Base-by-base conservation (phyloP, 2,329 filamentous ascomycete species). In the Aspergillus uvarum region DNA sequence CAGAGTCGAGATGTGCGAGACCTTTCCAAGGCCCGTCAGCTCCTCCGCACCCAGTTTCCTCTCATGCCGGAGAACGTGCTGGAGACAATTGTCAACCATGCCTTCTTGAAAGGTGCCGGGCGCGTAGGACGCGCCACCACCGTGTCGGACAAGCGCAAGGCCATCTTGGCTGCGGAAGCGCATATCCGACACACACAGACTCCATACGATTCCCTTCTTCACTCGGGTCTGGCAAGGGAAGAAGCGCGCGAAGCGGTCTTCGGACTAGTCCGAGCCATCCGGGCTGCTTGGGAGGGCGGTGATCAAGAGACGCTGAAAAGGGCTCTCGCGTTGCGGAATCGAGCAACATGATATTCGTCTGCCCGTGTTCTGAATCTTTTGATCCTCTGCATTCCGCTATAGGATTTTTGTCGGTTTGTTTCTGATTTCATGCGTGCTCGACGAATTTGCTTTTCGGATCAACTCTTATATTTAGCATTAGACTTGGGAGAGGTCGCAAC, bases 151-250 rank as follows among this genome's bases (percentile, higher is more conserved):
- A 63, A 74, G 24, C 61, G 62, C 3, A 77, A 78, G 52, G 75
- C 72, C 1, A 58, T 65, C 3, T 58, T 80, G 44, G 78, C 77
- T 0, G 77, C 79, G 12, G 73, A 78, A 57, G 78, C 78, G 31
- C 75, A 80, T 68, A 76, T 80, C 56, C 68, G 78, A 24, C 78
- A 80, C 63, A 68, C 64, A 4, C 74, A 76, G 62, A 80, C 77
- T 1, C 65, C 69, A 0, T 80, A 80, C 53, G 77, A 80, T 6
- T 54, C 52, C 6, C 54, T 79, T 22, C 68, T 78, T 1, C 56
- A 65, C 4, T 47, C 57, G 0, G 74, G 73, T 0, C 53, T 66
- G 12, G 58, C 61, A 1, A 68, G 74, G 14, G 59, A 63, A 5
- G 54, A 68, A 16, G 76, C 76, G 5, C 68, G 76, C n/a, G 62